A percentile compares a stretch with the other conserved stretches of the same genome.
These are phyloP conservation scores for Obelidium mucronatum DNA, from an alignment of 192 early-diverging fungal species.

Conservation along the genomic window DNA sequence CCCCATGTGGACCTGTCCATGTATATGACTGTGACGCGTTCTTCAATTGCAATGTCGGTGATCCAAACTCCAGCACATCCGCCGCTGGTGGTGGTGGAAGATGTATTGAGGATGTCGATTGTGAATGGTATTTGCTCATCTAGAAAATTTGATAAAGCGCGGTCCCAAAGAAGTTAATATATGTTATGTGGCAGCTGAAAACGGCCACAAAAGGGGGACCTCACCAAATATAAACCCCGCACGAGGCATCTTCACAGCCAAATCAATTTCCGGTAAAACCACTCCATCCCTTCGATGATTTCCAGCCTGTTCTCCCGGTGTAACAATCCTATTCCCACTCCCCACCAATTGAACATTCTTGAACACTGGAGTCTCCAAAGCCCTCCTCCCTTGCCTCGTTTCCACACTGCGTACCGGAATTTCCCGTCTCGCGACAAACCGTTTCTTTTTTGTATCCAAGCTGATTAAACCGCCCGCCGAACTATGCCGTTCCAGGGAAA, in stretches of 20 bases:
- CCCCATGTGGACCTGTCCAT: constrained; percentile 19
- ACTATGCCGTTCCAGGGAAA: constrained; percentile 1
- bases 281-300: neutral
- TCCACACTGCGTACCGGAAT: constrained; percentile 34
- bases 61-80: neutral
- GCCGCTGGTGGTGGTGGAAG: neutral
- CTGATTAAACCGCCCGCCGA: neutral
- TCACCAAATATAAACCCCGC: constrained; percentile 36
- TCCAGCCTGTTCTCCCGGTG: neutral
- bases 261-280: constrained; percentile 7
- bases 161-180: neutral
- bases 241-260: constrained; percentile 22
- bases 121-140: constrained; percentile 34
- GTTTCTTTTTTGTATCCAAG: neutral
- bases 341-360: constrained; percentile 7
- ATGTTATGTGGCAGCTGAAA: too few species aligned
- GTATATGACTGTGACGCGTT: constrained; percentile 25
- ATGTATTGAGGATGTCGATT: constrained; percentile 7
- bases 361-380: constrained; percentile 14
- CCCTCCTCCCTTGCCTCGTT: constrained; percentile 11
- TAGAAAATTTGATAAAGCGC: neutral
- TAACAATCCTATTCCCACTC: too few species aligned
- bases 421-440: constrained; percentile 2
- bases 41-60: constrained; percentile 33
- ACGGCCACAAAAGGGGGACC: too few species aligned